Percentiles rank a stretch among this genome's conserved stretches.
These are phyloP conservation scores for Bassia scoparia DNA, from an alignment of 148 eudicot species.

Conservation along the genomic window DNA sequence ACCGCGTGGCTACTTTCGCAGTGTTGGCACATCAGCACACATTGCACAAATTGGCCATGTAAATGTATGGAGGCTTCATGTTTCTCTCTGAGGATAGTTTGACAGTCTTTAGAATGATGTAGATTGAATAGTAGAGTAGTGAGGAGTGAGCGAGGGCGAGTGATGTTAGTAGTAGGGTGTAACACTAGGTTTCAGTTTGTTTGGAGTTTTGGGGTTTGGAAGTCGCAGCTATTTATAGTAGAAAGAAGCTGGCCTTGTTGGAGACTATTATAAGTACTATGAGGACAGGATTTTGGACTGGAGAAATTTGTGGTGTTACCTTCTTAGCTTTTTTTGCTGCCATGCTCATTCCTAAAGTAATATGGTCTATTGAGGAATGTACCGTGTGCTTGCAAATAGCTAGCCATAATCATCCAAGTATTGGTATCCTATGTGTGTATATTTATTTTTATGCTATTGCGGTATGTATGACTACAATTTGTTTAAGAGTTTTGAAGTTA, in stretches of 20 bases:
- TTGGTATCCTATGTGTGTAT: no score
- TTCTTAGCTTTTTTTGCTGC: neutral
- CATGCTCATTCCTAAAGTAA: neutral
- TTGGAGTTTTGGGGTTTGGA: neutral
- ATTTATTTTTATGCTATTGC: no score
- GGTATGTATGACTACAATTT: no score
- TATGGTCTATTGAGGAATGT: neutral
- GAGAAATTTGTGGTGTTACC: neutral
- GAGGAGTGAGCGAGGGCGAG: no score
- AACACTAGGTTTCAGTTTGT: neutral
- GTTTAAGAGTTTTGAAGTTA: no score
- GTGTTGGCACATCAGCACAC: constrained; percentile 30
- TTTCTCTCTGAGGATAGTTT: neutral
- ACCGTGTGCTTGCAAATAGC: constrained; percentile 13
- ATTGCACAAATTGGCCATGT: constrained; percentile 11
- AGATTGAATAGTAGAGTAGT: no score
- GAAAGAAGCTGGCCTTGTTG: neutral
- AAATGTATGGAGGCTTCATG: constrained; percentile 5
- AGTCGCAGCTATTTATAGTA: constrained; percentile 16
- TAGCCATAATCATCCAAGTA: neutral
- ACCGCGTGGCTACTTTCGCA: constrained; percentile 29
- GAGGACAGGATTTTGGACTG: constrained; percentile 7
- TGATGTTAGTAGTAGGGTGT: neutral
- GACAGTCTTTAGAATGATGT: neutral
- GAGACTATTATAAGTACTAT: constrained; percentile 2